phyloP scores from a whole-genome alignment of 345 rosid genomes.

The Citrus maxima region DNA sequence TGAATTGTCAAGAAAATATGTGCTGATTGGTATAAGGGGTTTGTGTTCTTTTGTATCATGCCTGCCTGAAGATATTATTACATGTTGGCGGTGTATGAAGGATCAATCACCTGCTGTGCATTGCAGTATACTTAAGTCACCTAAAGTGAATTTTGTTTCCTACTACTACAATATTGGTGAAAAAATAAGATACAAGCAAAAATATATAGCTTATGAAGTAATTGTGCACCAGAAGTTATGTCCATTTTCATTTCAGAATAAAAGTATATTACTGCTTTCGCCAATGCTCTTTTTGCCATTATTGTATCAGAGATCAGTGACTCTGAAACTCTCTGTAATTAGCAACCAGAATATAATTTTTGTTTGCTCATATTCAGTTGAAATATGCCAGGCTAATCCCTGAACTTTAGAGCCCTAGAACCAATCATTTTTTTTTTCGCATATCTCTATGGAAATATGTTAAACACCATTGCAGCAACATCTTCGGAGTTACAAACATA shows the following conservation, averaged over 20 bases:
- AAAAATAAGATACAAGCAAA: not conserved
- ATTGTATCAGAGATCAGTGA: not conserved
- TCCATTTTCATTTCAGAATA: not conserved
- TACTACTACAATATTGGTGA: not conserved
- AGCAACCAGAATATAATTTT: not conserved
- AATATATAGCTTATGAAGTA: not conserved
- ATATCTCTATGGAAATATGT: not conserved
- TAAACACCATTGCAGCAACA: not conserved
- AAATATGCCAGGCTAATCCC: not conserved
- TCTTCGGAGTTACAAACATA: not conserved
- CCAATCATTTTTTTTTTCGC: accelerated
- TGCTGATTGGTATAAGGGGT: not conserved
- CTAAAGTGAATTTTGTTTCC: not conserved
- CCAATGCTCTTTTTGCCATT: not conserved
- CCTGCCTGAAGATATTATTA: too few relatives aligned
- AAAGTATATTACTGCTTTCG: not conserved
- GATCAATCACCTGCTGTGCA: not conserved
- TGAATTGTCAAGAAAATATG: not conserved
- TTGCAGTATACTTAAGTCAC: not conserved
- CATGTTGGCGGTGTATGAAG: too few relatives aligned
- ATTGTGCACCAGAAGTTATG: not conserved
- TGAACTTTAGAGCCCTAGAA: not conserved
- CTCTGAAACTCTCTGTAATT: not conserved
- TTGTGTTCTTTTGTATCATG: not conserved
- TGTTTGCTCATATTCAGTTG: not conserved